Conservation (phyloP, 1,284 basidiomycete genomes). For the Agaricales sp. region DNA sequence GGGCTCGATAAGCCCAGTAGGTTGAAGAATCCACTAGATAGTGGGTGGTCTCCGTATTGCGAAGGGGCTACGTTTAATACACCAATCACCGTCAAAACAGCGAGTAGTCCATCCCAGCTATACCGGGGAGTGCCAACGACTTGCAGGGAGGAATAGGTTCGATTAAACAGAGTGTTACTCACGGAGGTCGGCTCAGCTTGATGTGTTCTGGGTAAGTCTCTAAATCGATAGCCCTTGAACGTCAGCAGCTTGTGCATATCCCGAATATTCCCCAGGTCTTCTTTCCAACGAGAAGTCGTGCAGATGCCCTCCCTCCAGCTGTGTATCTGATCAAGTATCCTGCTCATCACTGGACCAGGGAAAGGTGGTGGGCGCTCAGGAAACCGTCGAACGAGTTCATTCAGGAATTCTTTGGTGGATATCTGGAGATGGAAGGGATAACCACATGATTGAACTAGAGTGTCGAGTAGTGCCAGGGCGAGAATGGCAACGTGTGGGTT, state of each 20-base stretch:
- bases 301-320: conserved; percentile 96
- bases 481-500: conserved; percentile 86
- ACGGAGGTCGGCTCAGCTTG: not conserved
- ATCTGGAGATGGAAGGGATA: conserved; percentile 97
- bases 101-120: conserved; percentile 25
- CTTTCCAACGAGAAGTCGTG: conserved; percentile 83
- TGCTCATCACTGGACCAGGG: conserved; percentile 88
- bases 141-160: too few relatives aligned
- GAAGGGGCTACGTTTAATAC: too few relatives aligned
- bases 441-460: conserved; percentile 91
- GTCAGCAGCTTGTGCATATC: conserved; percentile 96
- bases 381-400: conserved; percentile 96
- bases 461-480: conserved; percentile 79
- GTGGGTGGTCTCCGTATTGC: too few relatives aligned
- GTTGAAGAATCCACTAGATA: too few relatives aligned
- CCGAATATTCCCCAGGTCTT: conserved; percentile 93
- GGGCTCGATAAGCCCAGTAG: too few relatives aligned
- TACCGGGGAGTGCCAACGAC: too few relatives aligned
- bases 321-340: conserved; percentile 90
- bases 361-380: conserved; percentile 96
- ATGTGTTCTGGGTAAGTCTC: conserved; percentile 28
- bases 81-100: conserved; percentile 39
- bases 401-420: conserved; percentile 97
- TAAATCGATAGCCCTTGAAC: conserved; percentile 96
- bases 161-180: too few relatives aligned